Evolutionary conservation across 257 asterid species (phyloP).

Genomic region (Mentha longifolia): DNA sequence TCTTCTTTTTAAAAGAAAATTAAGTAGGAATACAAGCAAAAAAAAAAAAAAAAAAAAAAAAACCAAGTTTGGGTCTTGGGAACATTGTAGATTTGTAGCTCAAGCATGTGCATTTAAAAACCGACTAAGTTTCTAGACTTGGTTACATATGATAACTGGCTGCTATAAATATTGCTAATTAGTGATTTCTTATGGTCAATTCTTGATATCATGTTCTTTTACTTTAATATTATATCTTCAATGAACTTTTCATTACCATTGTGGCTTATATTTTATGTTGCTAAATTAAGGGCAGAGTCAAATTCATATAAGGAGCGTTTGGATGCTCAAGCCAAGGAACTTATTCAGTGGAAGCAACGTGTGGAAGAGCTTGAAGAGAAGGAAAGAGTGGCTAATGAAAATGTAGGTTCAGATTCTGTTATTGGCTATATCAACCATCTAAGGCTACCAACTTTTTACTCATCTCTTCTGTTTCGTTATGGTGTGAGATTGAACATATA

Average conservation of each 20-base stretch:
- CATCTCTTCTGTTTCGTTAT: neutral
- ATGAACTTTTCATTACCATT: conserved; percentile 28
- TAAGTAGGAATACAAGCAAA: conserved; percentile 1
- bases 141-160: conserved; percentile 27
- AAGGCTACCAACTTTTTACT: neutral
- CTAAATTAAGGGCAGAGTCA: conserved; percentile 84
- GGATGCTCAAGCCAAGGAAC: conserved; percentile 83
- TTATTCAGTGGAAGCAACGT: conserved; percentile 70
- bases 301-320: conserved; percentile 68
- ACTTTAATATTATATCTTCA: neutral
- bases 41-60: conserved; percentile 6
- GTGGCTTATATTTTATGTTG: conserved; percentile 36
- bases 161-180: conserved; percentile 5
- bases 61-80: conserved; percentile 16
- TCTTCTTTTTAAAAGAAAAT: conserved; percentile 18
- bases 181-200: neutral
- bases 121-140: conserved; percentile 23
- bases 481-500: conserved; percentile 15
- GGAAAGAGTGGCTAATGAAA: conserved; percentile 93
- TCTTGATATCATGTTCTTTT: conserved; percentile 19
- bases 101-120: conserved; percentile 10
- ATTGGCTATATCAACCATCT: conserved; percentile 27
- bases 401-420: conserved; percentile 55
- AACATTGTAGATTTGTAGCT: conserved; percentile 8
- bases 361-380: conserved; percentile 91